Evolutionary conservation across 225 moss, liverwort and hornwort species (phyloP).

Genomic region (Thuidium tamariscinum): DNA sequence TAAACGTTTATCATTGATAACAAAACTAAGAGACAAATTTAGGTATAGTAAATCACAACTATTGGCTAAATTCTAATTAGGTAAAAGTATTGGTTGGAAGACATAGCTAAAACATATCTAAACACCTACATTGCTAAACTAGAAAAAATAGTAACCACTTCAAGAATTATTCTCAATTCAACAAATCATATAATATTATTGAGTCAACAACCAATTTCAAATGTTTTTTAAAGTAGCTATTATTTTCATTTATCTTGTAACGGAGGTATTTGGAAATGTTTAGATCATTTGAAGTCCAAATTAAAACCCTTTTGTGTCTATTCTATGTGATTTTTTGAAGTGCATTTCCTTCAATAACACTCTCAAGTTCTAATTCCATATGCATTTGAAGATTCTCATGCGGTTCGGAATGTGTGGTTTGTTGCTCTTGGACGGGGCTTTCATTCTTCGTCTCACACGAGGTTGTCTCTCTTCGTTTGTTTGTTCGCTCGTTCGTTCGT

Average conservation of each 20-base stretch:
- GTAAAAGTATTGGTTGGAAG: background rate
- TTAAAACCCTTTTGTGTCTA: background rate
- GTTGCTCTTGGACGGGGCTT: too few relatives aligned
- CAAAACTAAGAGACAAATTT: background rate
- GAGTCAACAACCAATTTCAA: background rate
- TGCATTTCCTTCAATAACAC: background rate
- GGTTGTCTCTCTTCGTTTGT: too few relatives aligned
- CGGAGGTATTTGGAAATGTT: fast-evolving
- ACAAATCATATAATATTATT: background rate
- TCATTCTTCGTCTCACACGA: too few relatives aligned
- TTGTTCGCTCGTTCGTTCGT: too few relatives aligned
- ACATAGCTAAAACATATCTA: fast-evolving
- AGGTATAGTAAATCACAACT: background rate
- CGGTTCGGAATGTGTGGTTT: too few relatives aligned
- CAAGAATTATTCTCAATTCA: background rate
- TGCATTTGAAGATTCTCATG: too few relatives aligned
- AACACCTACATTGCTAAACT: fast-evolving
- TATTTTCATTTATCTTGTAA: background rate
- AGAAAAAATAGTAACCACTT: background rate
- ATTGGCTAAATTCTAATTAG: fast-evolving
- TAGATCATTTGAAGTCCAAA: background rate
- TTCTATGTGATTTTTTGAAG: background rate
- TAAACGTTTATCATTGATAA: fast-evolving
- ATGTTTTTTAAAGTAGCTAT: background rate
- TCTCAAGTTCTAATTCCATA: background rate